Base-by-base conservation (phyloP, 176 grass and related monocot genomes). In the Cenchrus fungigraminus region DNA sequence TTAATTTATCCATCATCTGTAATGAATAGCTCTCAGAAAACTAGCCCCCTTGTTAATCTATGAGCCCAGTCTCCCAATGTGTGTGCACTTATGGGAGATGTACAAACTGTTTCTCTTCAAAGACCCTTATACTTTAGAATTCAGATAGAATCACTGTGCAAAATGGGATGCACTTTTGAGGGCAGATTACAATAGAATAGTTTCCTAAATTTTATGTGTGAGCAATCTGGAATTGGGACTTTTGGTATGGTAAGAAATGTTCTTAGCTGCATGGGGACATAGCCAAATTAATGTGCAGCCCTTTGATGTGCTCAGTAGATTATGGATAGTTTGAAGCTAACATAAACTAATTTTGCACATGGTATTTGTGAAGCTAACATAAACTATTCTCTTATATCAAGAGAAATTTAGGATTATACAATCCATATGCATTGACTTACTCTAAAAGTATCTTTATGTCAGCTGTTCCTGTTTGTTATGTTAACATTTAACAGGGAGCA, bases 151-250 rank as follows among this genome's bases (percentile, higher is more conserved):
- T 7, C 11, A 60, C 46, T 13, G 6, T 64, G 45, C 15, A 65
- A 64, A 78, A 65, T 71, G 64, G 15, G 46, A 45, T 63, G 7
- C 49, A 19, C 17, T 46, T 84, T 79, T 34, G 8, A 79, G 44
- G 46, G 57, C 19, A 79, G 25, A 84, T 58, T 32, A 28, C 17
- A 7, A 49, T 54, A 45, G 32, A 34, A 22, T 84, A 19, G 12
- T 68, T 88, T 84, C 28, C 2, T 79, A 28, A 58, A 9, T 60
- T 88, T 84, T 29, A 34, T 83, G 0, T 46, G 2, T 84, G 5
- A 47, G 15, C 9, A 16, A 78, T 56, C 29, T 42, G 19, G 63
- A 51, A 78, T 67, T 83, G 12, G 8, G 10, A 76, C 71, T 73
- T 73, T 57, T 67, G 37, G 44, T 67, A 66, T 83, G 50, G 32